Evolutionary conservation across 2,329 filamentous ascomycete species (phyloP).

Genomic region (Emmonsiellopsis sp.): DNA sequence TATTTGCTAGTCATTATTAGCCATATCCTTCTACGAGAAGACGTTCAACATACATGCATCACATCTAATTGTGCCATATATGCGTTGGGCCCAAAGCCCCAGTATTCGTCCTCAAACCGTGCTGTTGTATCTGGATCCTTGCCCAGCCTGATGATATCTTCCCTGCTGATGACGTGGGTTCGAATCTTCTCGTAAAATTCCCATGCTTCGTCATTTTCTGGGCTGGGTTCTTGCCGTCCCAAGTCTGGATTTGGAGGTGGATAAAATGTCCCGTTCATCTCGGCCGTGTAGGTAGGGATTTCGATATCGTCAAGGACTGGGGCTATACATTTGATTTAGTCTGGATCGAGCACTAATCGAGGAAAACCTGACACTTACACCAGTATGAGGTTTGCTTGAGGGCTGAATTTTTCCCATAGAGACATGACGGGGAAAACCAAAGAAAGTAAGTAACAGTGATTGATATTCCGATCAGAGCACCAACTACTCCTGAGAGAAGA

Average conservation of each 20-base stretch:
- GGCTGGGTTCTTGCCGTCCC: slow-evolving; percentile 21
- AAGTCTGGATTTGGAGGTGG: slow-evolving; percentile 15
- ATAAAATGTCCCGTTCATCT: slow-evolving; percentile 19
- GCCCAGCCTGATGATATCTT: slow-evolving; percentile 18
- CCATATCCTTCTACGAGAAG: not conserved
- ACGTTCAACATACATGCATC: slow-evolving; percentile 22
- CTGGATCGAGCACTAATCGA: not conserved
- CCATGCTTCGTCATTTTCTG: slow-evolving; percentile 19
- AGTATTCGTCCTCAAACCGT: slow-evolving; percentile 14
- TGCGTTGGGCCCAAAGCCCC: slow-evolving; percentile 21
- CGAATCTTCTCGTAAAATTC: slow-evolving; percentile 20
- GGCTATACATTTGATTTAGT: slow-evolving; percentile 4
- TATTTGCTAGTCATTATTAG: slow-evolving; percentile 10
- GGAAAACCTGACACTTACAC: not conserved
- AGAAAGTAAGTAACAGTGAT: not conserved
- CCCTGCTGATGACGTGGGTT: slow-evolving; percentile 15
- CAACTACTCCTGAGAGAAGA: not conserved
- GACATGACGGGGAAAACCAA: not conserved
- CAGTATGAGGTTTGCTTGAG: slow-evolving; percentile 5
- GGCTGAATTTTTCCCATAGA: not conserved
- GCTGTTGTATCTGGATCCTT: slow-evolving; percentile 21
- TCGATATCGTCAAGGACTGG: slow-evolving; percentile 10
- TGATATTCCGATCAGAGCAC: not conserved
- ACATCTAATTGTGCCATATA: slow-evolving; percentile 28
- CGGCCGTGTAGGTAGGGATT: slow-evolving; percentile 5